Conservation (phyloP, 371 early-diverging fungal genomes). For the Haplosporangium sp. region DNA sequence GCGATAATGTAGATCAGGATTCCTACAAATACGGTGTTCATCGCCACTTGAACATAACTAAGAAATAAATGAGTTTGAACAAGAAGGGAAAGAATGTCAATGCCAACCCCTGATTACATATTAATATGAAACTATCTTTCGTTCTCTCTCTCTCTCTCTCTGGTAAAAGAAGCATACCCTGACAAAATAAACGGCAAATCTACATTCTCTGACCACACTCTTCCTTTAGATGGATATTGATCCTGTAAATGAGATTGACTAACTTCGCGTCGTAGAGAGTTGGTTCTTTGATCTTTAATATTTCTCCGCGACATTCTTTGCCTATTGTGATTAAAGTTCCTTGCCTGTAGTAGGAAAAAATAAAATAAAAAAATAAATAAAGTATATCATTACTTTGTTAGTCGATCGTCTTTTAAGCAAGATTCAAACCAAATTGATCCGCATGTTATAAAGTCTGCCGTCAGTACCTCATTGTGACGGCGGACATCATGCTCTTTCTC, state of each 20-base stretch:
- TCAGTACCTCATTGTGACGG: background rate
- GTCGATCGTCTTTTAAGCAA: background rate
- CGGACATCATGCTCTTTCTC: background rate
- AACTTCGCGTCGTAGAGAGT: background rate
- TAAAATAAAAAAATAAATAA: no score
- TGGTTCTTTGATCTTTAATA: background rate
- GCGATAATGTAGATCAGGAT: slow-evolving; percentile 28
- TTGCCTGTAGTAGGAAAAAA: background rate
- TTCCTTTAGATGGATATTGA: slow-evolving; percentile 14
- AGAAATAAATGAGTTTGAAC: background rate
- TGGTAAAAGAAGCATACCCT: slow-evolving; percentile 21
- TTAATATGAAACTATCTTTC: background rate
- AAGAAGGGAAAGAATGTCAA: background rate
- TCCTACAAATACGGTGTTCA: slow-evolving; percentile 32
- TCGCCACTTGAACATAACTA: slow-evolving; percentile 49
- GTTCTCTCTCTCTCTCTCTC: no score
- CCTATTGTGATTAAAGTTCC: background rate
- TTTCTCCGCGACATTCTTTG: background rate
- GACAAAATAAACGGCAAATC: slow-evolving; percentile 51
- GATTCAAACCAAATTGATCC: background rate
- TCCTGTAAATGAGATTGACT: background rate
- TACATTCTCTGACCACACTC: slow-evolving; percentile 51
- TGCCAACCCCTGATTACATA: no score
- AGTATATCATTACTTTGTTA: background rate
- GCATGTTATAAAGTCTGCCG: background rate